Evolutionary conservation across 257 asterid genomes (phyloP), one percentile per base, ranked within the genome.

Genomic region (Asclepias syriaca): DNA sequence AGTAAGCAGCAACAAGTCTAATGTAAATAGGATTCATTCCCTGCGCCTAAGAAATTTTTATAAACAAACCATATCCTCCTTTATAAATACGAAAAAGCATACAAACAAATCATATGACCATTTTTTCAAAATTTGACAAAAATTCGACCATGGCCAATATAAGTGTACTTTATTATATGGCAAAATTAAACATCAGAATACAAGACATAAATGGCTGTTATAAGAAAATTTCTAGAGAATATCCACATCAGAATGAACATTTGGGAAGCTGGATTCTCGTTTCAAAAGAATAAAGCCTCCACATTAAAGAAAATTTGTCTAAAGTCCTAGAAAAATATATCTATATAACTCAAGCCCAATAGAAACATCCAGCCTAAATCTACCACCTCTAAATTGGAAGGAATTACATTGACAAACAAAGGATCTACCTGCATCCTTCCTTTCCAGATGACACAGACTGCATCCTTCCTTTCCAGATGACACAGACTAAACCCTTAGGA

Each of bases 341-440:
- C n/a, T 43, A 70, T 22, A 57, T 21, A 73, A 34, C 59, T 24
- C 69, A 45, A n/a, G 3, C 34, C 32, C 72, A 65, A 50, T 45
- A 46, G 9, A 16, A n/a, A 53, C 34, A 67, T 46, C 78, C 13
- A 55, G 29, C 73, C 73, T 66, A 65, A 67, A 22, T 40, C 39
- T 56, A 66, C 60, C 67, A 45, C 72, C 78, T 65, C 70, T 69
- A 27, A 43, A 29, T 37, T 40, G 22, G 68, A 34, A 3, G 16
- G 76, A 60, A 16, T 46, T 43, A 53, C 48, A 56, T 56, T 40
- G 55, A 66, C 10, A 55, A 39, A 24, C 27, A 56, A 58, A 54
- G 29, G 43, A 75, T 48, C 46, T 27, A 19, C 19, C 54, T n/a
- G 34, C 64, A 67, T 69, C 68, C 27, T 61, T 9, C 34, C 71